Conservation (phyloP, 176 grass and related monocot species). For the Pontederia crassipes region DNA sequence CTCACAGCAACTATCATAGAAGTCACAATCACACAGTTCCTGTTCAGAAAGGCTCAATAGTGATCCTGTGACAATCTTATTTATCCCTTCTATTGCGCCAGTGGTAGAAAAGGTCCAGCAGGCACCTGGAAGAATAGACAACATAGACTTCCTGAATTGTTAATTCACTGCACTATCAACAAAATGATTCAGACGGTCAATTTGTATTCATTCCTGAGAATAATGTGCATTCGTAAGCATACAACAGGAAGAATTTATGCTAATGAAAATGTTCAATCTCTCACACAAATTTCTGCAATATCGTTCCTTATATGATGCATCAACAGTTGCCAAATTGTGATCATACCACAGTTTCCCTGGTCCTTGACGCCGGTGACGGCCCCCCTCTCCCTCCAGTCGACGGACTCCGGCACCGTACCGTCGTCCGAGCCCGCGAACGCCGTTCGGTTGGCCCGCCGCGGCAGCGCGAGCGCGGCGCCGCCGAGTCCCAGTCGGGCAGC, state of each 20-base stretch:
- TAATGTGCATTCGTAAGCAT: no score
- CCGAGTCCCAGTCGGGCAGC: slow-evolving; percentile 38
- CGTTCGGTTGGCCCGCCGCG: not conserved
- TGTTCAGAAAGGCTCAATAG: slow-evolving; percentile 87
- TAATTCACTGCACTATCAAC: no score
- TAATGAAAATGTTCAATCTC: no score
- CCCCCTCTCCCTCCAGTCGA: slow-evolving; percentile 63
- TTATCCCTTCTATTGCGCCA: slow-evolving; percentile 96
- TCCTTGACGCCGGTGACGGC: slow-evolving; percentile 60
- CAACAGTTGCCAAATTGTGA: not conserved
- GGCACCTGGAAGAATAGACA: slow-evolving; percentile 46
- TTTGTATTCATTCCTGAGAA: no score
- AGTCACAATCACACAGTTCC: slow-evolving; percentile 79
- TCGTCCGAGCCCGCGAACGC: slow-evolving; percentile 15
- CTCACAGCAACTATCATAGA: slow-evolving; percentile 64
- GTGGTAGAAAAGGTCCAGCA: slow-evolving; percentile 96
- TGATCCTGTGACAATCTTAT: slow-evolving; percentile 69
- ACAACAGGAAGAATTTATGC: no score
- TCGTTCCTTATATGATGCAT: not conserved
- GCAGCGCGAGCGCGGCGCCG: slow-evolving; percentile 8
- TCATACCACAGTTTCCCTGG: slow-evolving; percentile 68
- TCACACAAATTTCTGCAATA: no score
- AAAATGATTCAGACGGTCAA: no score
- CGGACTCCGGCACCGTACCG: slow-evolving; percentile 32
- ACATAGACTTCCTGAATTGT: no score